Evolutionary conservation across 108 stramenopile genomes (phyloP), one percentile per base, ranked within the genome.

Genomic region (Pseudonitzschia delicatissima): DNA sequence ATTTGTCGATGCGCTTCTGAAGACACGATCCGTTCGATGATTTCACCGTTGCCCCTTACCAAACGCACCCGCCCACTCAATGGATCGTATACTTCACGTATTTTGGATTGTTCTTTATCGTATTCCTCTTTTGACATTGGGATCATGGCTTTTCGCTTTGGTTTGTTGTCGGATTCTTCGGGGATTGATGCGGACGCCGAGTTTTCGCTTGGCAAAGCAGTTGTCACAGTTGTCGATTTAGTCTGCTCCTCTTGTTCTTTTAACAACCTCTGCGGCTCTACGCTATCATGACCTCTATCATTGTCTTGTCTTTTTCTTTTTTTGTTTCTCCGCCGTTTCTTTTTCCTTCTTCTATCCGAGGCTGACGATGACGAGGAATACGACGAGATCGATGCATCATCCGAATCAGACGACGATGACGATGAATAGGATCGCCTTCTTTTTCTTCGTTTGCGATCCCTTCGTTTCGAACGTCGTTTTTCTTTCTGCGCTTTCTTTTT

Each of bases 21-120:
- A 1, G 89, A 84, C 6, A 96, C 96, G 28, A 96, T 95, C 4
- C 92, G 72, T 62, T 96, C 96, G 45, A 96, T 84, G 23, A 96
- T 91, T 78, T 96, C 96, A 9, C 96, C 96, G 9, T 76, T 95
- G 8, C 96, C 96, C n/a, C 86, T 76, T 7, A 96, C 86, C 39
- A 86, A 68, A 27, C 96, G 67, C 25, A 39, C 59, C 45, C 96
- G 66, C 13, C 96, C 96, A 12, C 84, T 87, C 50, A 85, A 70
- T 27, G 82, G 82, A 76, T 96, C 96, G 60, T 87, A 83, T 9
- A 91, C 96, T 67, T 96, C 87, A 51, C 96, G 77, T 4, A 96
- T 62, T 27, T 72, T 51, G 1, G 76, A 73, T 67, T 95, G 92
- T 27, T 90, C 64, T n/a, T 67, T 64, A 28, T 79, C 82, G 75